phyloP scores from a whole-genome alignment of 1,139 yeast genomes.

The Zygoascus sp. region DNA sequence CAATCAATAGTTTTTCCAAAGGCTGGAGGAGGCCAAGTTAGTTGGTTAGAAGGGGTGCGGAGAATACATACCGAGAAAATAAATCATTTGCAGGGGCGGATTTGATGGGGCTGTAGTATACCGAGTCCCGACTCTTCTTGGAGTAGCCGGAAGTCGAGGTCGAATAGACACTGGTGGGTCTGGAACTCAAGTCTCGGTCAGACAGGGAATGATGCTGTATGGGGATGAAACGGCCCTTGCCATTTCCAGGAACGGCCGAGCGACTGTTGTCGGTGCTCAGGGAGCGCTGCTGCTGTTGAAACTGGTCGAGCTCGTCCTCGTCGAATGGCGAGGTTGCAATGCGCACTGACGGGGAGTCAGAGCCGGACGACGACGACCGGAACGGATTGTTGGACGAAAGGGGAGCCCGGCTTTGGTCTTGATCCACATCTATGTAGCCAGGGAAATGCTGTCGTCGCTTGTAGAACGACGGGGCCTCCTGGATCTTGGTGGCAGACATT shows the following conservation, averaged over 20 bases:
- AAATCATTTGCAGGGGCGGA: constrained; percentile 4
- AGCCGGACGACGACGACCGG: constrained; percentile 21
- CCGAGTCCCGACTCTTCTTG: constrained; percentile 3
- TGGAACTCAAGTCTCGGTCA: constrained; percentile 1
- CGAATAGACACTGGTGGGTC: constrained; percentile 1
- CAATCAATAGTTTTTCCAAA: too few species aligned
- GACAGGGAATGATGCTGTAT: constrained; percentile 9
- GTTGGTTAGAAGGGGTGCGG: neutral
- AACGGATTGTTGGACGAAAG: constrained; percentile 29
- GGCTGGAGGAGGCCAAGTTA: too few species aligned
- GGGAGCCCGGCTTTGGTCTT: neutral
- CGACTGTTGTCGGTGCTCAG: neutral
- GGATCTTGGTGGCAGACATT: neutral
- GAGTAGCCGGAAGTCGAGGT: neutral
- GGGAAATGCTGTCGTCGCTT: constrained; percentile 17
- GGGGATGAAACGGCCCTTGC: neutral
- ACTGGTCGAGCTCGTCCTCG: constrained; percentile 3
- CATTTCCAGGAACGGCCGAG: neutral
- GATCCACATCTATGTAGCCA: constrained; percentile 15
- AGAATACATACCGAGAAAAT: constrained; percentile 1
- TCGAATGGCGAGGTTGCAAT: constrained; percentile 16
- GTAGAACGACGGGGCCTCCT: neutral
- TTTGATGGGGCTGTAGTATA: constrained; percentile 1
- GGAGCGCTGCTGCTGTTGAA: neutral
- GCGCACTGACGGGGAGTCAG: constrained; percentile 16